phyloP scores from a whole-genome alignment of 768 basidiomycete genomes.

The Mycena metata region DNA sequence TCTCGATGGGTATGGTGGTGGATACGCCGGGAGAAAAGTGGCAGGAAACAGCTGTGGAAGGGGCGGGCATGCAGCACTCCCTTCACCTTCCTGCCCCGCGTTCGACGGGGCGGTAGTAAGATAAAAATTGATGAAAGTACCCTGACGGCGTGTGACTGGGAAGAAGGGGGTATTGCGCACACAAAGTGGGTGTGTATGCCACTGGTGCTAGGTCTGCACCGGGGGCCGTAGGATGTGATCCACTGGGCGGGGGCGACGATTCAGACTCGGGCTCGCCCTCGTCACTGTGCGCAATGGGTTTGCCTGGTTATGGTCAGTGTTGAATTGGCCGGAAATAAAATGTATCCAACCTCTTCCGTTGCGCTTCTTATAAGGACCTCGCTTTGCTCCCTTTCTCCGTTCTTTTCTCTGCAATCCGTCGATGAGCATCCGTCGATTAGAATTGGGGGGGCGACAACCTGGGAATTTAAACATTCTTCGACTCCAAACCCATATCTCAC shows the following conservation, averaged over 20 bases:
- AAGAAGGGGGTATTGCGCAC: constrained; percentile 9
- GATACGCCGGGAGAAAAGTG: constrained; percentile 8
- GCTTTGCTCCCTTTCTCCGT: constrained; percentile 73
- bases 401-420: constrained; percentile 63
- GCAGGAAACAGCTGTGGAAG: constrained; percentile 23
- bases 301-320: constrained; percentile 14
- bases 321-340: neutral
- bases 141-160: constrained; percentile 10
- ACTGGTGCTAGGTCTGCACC: neutral
- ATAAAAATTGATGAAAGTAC: constrained; percentile 20
- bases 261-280: neutral
- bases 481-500: constrained; percentile 83
- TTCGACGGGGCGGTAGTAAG: neutral
- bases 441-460: neutral
- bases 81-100: constrained; percentile 10
- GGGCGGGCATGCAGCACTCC: neutral
- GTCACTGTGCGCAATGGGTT: neutral
- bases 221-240: neutral
- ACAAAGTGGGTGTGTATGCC: constrained; percentile 11
- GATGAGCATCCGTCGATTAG: constrained; percentile 46
- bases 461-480: constrained; percentile 85
- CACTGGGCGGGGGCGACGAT: neutral
- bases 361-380: constrained; percentile 78
- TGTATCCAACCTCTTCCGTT: constrained; percentile 64
- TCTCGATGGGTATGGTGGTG: neutral